phyloP scores from a whole-genome alignment of 2,329 filamentous ascomycete species.

The Colletotrichum chlorophyti region DNA sequence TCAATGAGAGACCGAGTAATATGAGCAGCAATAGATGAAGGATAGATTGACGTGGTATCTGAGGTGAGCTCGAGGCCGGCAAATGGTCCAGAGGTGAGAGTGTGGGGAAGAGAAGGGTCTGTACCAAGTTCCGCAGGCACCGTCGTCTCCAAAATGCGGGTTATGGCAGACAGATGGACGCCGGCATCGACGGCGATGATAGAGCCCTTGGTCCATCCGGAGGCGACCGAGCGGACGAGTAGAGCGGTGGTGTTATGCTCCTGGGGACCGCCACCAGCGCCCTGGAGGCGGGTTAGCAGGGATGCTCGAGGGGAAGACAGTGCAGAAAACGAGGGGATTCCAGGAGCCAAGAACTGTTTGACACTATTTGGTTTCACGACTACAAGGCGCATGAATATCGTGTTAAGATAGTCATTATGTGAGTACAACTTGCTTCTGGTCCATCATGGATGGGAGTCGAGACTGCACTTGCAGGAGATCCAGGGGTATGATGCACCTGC shows the following conservation, averaged over 20 bases:
- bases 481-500: constrained; percentile 2
- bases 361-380: no score
- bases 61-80: constrained; percentile 76
- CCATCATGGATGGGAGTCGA: no score
- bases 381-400: no score
- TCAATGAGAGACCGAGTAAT: constrained; percentile 82
- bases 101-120: constrained; percentile 55
- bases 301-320: neutral
- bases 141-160: constrained; percentile 73
- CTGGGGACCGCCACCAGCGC: constrained; percentile 85
- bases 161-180: constrained; percentile 85
- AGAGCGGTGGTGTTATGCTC: constrained; percentile 92
- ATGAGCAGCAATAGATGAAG: constrained; percentile 78
- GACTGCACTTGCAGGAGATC: constrained; percentile 5
- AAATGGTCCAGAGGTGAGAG: constrained; percentile 75
- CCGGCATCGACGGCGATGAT: constrained; percentile 93
- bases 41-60: constrained; percentile 56
- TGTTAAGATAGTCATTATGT: no score
- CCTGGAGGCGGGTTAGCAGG: constrained; percentile 56
- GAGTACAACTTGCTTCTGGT: no score
- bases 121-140: constrained; percentile 45
- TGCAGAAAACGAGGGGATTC: neutral
- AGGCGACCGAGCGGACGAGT: constrained; percentile 80
- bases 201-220: constrained; percentile 82
- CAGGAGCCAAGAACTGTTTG: neutral